These are phyloP conservation scores for Talaromyces sp. DNA, from an alignment of 2,329 filamentous ascomycete genomes.

Conservation along the genomic window DNA sequence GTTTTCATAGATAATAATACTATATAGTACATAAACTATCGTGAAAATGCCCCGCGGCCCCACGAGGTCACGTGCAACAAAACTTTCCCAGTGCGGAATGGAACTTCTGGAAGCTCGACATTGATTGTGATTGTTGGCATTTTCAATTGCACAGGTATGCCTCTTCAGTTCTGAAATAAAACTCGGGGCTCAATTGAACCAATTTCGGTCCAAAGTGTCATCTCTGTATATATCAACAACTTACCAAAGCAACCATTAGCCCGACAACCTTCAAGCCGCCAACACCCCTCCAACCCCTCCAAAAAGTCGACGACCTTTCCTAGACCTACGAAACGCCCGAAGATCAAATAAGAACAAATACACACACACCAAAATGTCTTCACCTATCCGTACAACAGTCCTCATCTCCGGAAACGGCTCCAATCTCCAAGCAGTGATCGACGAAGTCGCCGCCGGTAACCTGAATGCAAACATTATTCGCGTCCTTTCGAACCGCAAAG, in stretches of 20 bases:
- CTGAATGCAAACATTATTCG: slow-evolving; percentile 61
- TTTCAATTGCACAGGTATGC: slow-evolving; percentile 5
- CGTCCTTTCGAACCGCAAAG: slow-evolving; percentile 68
- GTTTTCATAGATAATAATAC: too few relatives aligned
- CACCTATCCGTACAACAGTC: slow-evolving; percentile 60
- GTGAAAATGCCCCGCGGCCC: slow-evolving; percentile 1
- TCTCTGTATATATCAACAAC: not conserved
- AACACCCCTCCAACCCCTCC: not conserved
- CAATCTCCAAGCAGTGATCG: slow-evolving; percentile 78
- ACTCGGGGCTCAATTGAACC: slow-evolving; percentile 6
- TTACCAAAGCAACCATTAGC: not conserved
- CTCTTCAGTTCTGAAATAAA: not conserved
- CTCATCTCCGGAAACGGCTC: slow-evolving; percentile 74
- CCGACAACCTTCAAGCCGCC: not conserved
- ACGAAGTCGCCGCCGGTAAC: slow-evolving; percentile 54
- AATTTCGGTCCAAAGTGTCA: not conserved
- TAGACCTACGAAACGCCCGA: not conserved
- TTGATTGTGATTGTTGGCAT: not conserved
- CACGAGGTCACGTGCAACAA: slow-evolving; percentile 15
- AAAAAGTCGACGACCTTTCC: not conserved
- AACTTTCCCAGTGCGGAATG: slow-evolving; percentile 14
- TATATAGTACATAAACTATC: not conserved
- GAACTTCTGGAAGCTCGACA: not conserved
- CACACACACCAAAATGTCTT: slow-evolving; percentile 26
- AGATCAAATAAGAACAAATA: not conserved